A percentile compares a stretch with the other conserved stretches of the same genome.
phyloP scores from a whole-genome alignment of 2,329 filamentous ascomycete genomes.

The Teratosphaeria pseudoeucalypti region DNA sequence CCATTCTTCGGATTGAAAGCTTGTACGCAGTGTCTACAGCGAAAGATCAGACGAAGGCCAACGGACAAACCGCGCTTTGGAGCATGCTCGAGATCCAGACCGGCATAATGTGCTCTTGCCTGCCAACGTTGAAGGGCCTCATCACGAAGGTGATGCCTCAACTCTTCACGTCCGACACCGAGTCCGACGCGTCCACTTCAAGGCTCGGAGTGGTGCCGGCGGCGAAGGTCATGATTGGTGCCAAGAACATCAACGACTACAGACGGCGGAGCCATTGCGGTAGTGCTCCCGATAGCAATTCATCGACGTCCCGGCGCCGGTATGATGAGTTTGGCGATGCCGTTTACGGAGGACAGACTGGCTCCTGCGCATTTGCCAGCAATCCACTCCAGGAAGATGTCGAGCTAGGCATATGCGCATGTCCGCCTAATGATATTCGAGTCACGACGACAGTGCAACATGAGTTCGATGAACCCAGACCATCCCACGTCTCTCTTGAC shows the following conservation, averaged over 20 bases:
- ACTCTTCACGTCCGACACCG: neutral
- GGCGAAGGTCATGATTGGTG: neutral
- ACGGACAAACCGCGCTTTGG: constrained; percentile 27
- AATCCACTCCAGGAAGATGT: neutral
- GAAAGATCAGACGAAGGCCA: constrained; percentile 21
- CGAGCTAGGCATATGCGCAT: neutral
- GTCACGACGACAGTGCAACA: neutral
- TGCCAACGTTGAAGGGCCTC: constrained; percentile 30
- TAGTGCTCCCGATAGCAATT: neutral
- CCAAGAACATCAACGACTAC: neutral
- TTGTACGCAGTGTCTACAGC: constrained; percentile 17
- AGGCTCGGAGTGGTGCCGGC: neutral
- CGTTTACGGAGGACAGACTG: neutral
- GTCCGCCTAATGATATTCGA: neutral
- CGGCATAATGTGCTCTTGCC: constrained; percentile 27
- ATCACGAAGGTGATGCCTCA: neutral
- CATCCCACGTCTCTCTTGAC: neutral
- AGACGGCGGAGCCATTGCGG: neutral
- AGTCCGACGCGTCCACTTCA: neutral
- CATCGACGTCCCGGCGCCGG: neutral
- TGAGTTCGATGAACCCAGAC: neutral
- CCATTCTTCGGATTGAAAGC: constrained; percentile 23
- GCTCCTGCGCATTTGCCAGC: neutral
- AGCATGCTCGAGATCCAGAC: constrained; percentile 26
- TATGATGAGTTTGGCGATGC: neutral